Base-by-base conservation (phyloP, 441 rosid genomes). In the Pelargonium cotyledonis region DNA sequence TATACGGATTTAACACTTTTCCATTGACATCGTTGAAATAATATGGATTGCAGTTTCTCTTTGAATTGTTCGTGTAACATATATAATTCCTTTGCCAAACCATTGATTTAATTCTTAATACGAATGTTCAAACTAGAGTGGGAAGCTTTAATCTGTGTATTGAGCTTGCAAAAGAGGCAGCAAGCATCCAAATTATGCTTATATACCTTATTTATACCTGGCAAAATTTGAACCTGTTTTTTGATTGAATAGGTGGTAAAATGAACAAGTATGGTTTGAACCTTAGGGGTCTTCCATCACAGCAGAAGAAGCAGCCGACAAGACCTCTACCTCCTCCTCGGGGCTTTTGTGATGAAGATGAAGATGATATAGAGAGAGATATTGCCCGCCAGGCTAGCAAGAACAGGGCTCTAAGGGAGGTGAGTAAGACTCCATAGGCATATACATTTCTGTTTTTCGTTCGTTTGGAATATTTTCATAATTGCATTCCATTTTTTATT, bases 201-300 rank as follows among this genome's bases (percentile, higher is more conserved):
- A 46, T 46, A 10, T 46, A 46, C 14, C 11, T 10, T 46, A 46
- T 46, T 2, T 46, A 9, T 10, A 8, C 51, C 14, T 9, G 6
- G 14, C 4, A 46, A 10, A 46, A 1, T 14, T 46, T 46, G 51
- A 10, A 9, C 51, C 11, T 46, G 51, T 14, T 9, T 46, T 9
- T 8, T 11, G 51, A 14, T 46, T 35, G 6, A 35, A 35, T 35
- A 35, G 38, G 38, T 35, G 38, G 38, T 35, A 35, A 40, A 51
- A 87, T 87, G 97, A 92, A 84, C 80, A 94, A 89, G 82, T 91
- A 88, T 74, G 97, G 96, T 23, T 78, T 94, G 72, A 87, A 89
- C 78, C 81, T 91, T 68, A 82, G 99, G 80, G 97, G 68, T 68
- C 85, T 76, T 6, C 80, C 92, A 2, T 71, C 90, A 8, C 85